A percentile compares a stretch with the other conserved stretches of the same genome.
phyloP scores from a whole-genome alignment of 805 yeast species.

The Kuraishia capsulata region DNA sequence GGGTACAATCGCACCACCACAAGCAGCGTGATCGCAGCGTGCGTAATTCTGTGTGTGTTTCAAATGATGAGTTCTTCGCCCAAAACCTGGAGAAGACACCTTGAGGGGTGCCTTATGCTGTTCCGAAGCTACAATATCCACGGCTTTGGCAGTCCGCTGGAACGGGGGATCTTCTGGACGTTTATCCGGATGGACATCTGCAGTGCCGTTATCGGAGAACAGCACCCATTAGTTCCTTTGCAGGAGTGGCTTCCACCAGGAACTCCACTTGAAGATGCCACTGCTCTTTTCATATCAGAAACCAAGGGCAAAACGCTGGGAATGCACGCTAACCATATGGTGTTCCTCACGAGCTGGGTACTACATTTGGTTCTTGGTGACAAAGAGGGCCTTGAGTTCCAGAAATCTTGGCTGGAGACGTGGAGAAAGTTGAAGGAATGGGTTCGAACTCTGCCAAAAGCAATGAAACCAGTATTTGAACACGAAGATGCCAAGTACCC shows the following conservation, averaged over 20 bases:
- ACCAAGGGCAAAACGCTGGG: conserved; percentile 4
- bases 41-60: conserved; percentile 31
- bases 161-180: conserved; percentile 33
- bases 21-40: conserved; percentile 16
- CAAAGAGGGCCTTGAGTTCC: conserved; percentile 18
- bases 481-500: conserved; percentile 16
- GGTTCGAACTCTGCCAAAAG: conserved; percentile 25
- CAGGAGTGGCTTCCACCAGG: conserved; percentile 23
- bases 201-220: conserved; percentile 26
- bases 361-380: conserved; percentile 21
- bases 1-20: conserved; percentile 18
- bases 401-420: conserved; percentile 26
- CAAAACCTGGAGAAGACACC: conserved; percentile 27
- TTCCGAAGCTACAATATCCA: conserved; percentile 27
- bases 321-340: conserved; percentile 27
- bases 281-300: conserved; percentile 11
- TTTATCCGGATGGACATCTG: conserved; percentile 32
- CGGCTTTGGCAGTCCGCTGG: conserved; percentile 24
- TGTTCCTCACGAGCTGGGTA: conserved; percentile 25
- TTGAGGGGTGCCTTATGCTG: conserved; percentile 28
- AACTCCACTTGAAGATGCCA: conserved; percentile 8
- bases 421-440: conserved; percentile 31
- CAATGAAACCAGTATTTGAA: conserved; percentile 24
- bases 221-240: conserved; percentile 22
- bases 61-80: conserved; percentile 32